Conservation (phyloP, 2,329 filamentous ascomycete genomes). For the Raffaelea arxii region DNA sequence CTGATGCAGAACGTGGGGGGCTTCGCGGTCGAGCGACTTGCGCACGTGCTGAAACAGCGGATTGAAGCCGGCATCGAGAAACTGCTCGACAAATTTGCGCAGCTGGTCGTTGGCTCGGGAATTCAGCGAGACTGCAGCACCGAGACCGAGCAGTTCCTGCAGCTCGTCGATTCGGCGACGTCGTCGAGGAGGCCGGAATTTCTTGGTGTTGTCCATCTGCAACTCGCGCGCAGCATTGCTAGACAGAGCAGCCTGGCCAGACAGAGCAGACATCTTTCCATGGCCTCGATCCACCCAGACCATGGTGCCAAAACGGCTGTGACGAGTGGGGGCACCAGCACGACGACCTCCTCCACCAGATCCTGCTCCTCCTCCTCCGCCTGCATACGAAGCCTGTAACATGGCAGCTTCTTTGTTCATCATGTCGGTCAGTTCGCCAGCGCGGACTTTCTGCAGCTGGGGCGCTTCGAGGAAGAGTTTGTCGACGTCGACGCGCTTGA, state of each 20-base stretch:
- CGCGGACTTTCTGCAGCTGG: slow-evolving; percentile 58
- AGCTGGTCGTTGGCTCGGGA: slow-evolving; percentile 66
- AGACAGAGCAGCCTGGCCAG: slow-evolving; percentile 76
- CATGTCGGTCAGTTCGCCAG: slow-evolving; percentile 62
- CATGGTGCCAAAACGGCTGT: slow-evolving; percentile 95
- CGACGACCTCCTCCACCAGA: no score
- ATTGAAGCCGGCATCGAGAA: slow-evolving; percentile 92
- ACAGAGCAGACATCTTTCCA: slow-evolving; percentile 74
- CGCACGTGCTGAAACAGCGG: slow-evolving; percentile 77
- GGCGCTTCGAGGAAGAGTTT: slow-evolving; percentile 78
- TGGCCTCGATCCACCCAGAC: slow-evolving; percentile 88
- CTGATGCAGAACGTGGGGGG: slow-evolving; percentile 65
- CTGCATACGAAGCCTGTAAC: no score
- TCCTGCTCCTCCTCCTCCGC: no score
- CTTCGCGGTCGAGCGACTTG: slow-evolving; percentile 83
- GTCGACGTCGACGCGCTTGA: slow-evolving; percentile 78
- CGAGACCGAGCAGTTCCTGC: slow-evolving; percentile 54
- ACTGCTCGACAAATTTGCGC: slow-evolving; percentile 78
- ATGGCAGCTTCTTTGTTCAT: slow-evolving; percentile 79
- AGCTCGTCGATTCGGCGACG: slow-evolving; percentile 50
- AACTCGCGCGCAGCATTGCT: slow-evolving; percentile 63
- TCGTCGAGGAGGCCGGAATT: slow-evolving; percentile 71
- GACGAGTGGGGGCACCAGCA: slow-evolving; percentile 70
- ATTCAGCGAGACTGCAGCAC: slow-evolving; percentile 60
- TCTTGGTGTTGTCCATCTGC: slow-evolving; percentile 87